Base-by-base conservation (phyloP, 345 rosid genomes). In the Nephelium lappaceum region DNA sequence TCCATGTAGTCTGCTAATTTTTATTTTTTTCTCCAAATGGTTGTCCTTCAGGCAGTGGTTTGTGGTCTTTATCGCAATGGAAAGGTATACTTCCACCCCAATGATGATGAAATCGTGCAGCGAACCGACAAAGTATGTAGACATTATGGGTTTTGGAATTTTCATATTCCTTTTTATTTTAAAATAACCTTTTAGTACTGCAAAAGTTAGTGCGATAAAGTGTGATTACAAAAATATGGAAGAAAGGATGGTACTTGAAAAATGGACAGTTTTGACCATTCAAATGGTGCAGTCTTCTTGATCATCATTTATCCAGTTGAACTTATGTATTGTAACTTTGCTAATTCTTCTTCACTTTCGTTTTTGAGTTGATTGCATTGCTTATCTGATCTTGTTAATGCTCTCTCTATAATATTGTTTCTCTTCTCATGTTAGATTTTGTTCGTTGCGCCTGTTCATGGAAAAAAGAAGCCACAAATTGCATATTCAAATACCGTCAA, bases 31-130 rank as follows among this genome's bases (percentile, higher is more conserved):
- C 42, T 60, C 57, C 36, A 61, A 58, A 66, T 57, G 80, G 73
- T 21, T 72, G 71, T 69, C 72, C 58, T 81, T 77, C 92, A 96
- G 99, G 97, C 86, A 62, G 92, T 96, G 77, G 99, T 92, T 71
- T 96, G 94, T 81, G 99, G 99, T 79, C 87, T 96, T 82, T 83
- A 85, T 75, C 90, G 98, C 76, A 82, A 77, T 74, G 97, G 97
- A 81, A 90, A 85, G 84, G 85, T 93, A 75, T 61, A 87, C 63
- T 96, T 96, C 84, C 99, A 93, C 77, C 99, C 98, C 36, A 87
- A 83, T 7, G 99, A 93, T 79, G 88, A 92, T 8, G 98, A 96
- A 85, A 81, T 83, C 75, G 86, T 93, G 21, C 90, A 77, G 87
- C 85, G 83, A 80, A 85, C 85, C 15, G 99, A 96, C 84, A 90